Evolutionary conservation across 345 rosid genomes (phyloP).

Genomic region (Acer yangbiense): DNA sequence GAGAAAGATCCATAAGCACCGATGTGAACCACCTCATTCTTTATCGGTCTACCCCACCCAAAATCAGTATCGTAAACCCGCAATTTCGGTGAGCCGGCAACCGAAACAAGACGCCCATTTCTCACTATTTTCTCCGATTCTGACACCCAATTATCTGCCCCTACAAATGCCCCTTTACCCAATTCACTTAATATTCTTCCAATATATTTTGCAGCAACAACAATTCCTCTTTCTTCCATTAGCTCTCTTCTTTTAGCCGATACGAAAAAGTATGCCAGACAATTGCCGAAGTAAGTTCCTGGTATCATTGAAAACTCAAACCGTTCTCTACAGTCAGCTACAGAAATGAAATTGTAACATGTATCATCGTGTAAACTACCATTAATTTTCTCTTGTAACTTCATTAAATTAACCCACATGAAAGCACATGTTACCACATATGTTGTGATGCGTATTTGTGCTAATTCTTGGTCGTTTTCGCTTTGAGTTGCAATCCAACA

Average conservation of each 20-base stretch:
- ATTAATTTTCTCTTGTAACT: conserved; percentile 11
- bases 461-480: not conserved
- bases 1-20: conserved; percentile 22
- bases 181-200: conserved; percentile 20
- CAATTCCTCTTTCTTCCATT: conserved; percentile 28
- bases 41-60: conserved; percentile 34
- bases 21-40: conserved; percentile 23
- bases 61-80: conserved; percentile 22
- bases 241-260: conserved; percentile 31
- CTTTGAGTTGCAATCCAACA: conserved; percentile 14
- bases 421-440: conserved; percentile 40
- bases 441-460: conserved; percentile 20
- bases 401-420: conserved; percentile 38
- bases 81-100: conserved; percentile 42
- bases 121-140: conserved; percentile 17
- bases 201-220: conserved; percentile 31
- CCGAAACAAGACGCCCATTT: conserved; percentile 10
- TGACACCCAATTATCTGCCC: conserved; percentile 23
- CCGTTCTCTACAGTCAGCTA: conserved; percentile 33
- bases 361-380: not conserved
- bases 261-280: conserved; percentile 29
- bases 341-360: conserved; percentile 14
- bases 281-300: conserved; percentile 44
- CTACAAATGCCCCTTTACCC: conserved; percentile 20
- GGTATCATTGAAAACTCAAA: conserved; percentile 27